A percentile compares a stretch with the other conserved stretches of the same genome.
Conservation (phyloP, 2,329 filamentous ascomycete species). For the Penicillium sp. region DNA sequence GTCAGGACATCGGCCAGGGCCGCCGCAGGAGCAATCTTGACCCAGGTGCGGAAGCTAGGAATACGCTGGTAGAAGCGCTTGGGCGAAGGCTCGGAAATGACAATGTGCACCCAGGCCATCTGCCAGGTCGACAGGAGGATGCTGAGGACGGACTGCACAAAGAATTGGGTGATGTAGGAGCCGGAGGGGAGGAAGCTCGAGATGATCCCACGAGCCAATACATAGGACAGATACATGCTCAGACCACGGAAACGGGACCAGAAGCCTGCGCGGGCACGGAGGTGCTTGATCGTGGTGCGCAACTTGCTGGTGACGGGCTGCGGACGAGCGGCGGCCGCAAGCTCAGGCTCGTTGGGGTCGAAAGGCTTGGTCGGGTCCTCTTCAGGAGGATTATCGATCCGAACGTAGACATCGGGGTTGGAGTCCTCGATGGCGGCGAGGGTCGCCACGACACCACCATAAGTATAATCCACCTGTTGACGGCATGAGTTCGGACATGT, state of each 20-base stretch:
- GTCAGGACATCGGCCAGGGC: constrained; percentile 64
- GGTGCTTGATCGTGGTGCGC: constrained; percentile 60
- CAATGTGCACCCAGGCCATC: constrained; percentile 81
- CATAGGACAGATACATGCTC: constrained; percentile 52
- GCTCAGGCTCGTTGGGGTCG: constrained; percentile 48
- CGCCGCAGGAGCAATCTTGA: constrained; percentile 71
- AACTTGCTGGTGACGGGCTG: constrained; percentile 66
- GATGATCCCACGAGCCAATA: constrained; percentile 53
- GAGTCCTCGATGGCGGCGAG: constrained; percentile 68
- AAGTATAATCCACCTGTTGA: constrained; percentile 60
- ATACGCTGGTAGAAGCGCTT: constrained; percentile 71
- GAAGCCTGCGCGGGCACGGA: constrained; percentile 67
- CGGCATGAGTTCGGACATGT: neutral
- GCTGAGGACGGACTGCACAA: constrained; percentile 61
- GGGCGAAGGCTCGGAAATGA: constrained; percentile 71
- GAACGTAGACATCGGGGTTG: constrained; percentile 56
- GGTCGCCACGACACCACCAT: constrained; percentile 62
- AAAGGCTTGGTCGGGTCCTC: constrained; percentile 37
- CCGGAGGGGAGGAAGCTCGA: constrained; percentile 35
- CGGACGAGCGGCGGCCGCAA: constrained; percentile 49
- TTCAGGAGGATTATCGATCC: constrained; percentile 47
- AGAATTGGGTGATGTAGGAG: constrained; percentile 48
- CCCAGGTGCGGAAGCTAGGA: constrained; percentile 66
- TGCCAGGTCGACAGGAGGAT: constrained; percentile 69
- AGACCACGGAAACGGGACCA: constrained; percentile 72